Percentiles rank a stretch among this genome's conserved stretches.
phyloP scores from a whole-genome alignment of 495 filamentous ascomycete species.

The Neurospora sp. region DNA sequence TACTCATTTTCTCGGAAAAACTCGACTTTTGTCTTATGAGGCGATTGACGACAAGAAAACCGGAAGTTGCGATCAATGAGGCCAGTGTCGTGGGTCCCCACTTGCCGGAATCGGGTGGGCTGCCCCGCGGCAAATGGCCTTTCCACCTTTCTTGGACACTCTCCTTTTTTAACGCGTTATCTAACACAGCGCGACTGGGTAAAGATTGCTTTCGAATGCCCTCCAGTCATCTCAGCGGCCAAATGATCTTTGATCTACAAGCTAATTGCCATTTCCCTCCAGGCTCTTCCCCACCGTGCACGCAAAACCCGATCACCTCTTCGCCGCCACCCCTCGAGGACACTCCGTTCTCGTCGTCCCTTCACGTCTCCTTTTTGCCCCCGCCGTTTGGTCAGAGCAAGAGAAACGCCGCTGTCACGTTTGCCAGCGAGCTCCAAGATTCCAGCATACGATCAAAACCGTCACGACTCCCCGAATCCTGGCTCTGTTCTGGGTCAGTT shows the following conservation, averaged over 20 bases:
- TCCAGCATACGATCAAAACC: background rate
- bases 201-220: background rate
- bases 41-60: background rate
- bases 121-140: background rate
- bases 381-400: background rate
- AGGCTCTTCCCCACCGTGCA: background rate
- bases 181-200: too few species aligned
- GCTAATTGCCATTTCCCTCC: too few species aligned
- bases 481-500: background rate
- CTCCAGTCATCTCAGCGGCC: too few species aligned
- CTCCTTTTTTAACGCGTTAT: background rate
- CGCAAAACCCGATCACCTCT: background rate
- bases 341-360: background rate
- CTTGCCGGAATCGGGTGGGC: background rate
- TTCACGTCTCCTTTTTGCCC: background rate
- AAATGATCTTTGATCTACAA: too few species aligned
- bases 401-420: background rate
- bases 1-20: too few species aligned
- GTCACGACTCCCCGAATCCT: background rate
- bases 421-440: background rate
- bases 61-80: background rate
- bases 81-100: background rate
- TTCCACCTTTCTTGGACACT: background rate
- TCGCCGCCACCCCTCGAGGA: background rate
- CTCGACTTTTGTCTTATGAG: background rate